These are phyloP conservation scores for Sclerotinia trifoliorum DNA, from an alignment of 2,329 filamentous ascomycete species.

Conservation along the genomic window DNA sequence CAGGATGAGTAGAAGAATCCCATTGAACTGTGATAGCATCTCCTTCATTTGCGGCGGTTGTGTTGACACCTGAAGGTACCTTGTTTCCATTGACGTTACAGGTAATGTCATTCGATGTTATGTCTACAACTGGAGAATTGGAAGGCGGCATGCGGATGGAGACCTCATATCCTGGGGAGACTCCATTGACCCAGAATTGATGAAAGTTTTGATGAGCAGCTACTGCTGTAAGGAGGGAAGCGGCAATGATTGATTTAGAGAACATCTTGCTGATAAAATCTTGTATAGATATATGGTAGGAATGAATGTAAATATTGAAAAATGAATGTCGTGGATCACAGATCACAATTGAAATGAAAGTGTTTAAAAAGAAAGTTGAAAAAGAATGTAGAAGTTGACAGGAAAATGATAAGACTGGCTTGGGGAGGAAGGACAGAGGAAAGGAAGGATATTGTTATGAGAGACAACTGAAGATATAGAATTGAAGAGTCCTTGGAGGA, in stretches of 20 bases:
- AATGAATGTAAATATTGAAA: slow-evolving; percentile 33
- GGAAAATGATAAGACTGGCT: slow-evolving; percentile 13
- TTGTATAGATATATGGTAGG: neutral
- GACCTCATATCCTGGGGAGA: slow-evolving; percentile 40
- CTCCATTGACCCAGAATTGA: slow-evolving; percentile 45
- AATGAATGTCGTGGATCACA: slow-evolving; percentile 27
- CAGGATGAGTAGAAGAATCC: slow-evolving; percentile 43
- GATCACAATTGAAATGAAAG: slow-evolving; percentile 18
- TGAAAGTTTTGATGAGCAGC: slow-evolving; percentile 45
- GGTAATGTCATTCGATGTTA: slow-evolving; percentile 49
- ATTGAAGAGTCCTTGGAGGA: neutral
- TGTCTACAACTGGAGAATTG: slow-evolving; percentile 51
- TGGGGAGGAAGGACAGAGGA: slow-evolving; percentile 1
- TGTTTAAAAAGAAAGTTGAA: neutral
- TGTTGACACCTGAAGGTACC: slow-evolving; percentile 39
- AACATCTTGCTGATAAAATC: slow-evolving; percentile 33
- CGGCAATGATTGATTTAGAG: slow-evolving; percentile 30
- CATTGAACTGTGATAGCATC: slow-evolving; percentile 43
- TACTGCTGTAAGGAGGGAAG: slow-evolving; percentile 35
- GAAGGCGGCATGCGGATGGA: slow-evolving; percentile 47
- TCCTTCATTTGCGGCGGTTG: slow-evolving; percentile 39
- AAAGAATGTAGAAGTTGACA: neutral
- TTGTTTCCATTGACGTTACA: slow-evolving; percentile 47
- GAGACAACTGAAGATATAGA: slow-evolving; percentile 17
- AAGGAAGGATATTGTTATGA: neutral